Conservation (phyloP, 2,329 filamentous ascomycete species). For the Cladophialophora immunda region DNA sequence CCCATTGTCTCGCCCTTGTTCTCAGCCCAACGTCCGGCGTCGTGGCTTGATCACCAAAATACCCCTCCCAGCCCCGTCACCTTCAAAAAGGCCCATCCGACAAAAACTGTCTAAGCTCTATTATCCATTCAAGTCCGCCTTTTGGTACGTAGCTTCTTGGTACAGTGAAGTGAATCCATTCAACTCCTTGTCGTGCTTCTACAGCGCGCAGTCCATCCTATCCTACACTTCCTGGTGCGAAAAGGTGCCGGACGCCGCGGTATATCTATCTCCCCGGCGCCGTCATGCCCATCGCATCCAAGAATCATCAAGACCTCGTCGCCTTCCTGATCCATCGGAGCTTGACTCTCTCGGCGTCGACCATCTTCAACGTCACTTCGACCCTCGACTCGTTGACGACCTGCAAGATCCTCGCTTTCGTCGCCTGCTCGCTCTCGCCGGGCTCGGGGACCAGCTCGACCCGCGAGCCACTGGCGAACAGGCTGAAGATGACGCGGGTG, state of each 20-base stretch:
- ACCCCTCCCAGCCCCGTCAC: neutral
- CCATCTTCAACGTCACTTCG: conserved; percentile 33
- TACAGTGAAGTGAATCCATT: neutral
- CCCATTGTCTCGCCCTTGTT: neutral
- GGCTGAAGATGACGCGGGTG: conserved; percentile 44
- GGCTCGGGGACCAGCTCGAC: conserved; percentile 28
- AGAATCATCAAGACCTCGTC: neutral
- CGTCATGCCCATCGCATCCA: too few species aligned
- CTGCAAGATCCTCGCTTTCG: conserved; percentile 15
- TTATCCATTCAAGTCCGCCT: neutral
- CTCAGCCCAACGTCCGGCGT: too few species aligned
- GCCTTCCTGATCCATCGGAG: conserved; percentile 26
- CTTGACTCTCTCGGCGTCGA: conserved; percentile 21
- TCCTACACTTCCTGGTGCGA: neutral
- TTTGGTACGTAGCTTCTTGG: neutral
- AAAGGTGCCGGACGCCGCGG: neutral
- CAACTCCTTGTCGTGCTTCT: neutral
- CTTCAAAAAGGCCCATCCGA: neutral
- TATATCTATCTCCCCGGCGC: neutral
- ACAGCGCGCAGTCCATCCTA: neutral
- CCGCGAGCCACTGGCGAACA: conserved; percentile 30
- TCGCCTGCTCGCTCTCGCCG: conserved; percentile 26
- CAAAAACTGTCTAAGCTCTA: neutral
- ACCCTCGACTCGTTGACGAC: conserved; percentile 28
- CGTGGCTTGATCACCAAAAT: neutral